Conservation (phyloP, 192 early-diverging fungal species). For the Cetraspora pellucida region DNA sequence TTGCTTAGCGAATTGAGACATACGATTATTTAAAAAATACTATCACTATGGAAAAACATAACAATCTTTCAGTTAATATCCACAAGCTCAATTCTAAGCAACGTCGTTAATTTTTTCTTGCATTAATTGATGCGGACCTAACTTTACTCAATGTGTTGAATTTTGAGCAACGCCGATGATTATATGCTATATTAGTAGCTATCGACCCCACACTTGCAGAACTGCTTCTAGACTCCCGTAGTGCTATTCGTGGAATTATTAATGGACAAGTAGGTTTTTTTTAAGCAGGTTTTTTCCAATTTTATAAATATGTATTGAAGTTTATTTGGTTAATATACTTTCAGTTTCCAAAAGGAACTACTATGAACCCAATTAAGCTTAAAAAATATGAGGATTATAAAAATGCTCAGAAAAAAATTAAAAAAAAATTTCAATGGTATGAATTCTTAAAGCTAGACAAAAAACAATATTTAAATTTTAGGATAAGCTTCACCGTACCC, state of each 20-base stretch:
- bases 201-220: not conserved
- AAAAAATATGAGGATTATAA: not conserved
- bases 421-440: not conserved
- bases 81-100: not conserved
- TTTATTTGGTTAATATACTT: not conserved
- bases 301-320: too few relatives aligned
- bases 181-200: not conserved
- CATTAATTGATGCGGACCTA: not conserved
- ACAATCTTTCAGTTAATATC: not conserved
- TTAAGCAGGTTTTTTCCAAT: not conserved
- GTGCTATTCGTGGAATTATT: not conserved
- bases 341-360: not conserved
- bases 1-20: too few relatives aligned
- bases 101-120: not conserved
- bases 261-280: not conserved
- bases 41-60: too few relatives aligned
- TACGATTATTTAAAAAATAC: too few relatives aligned
- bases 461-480: constrained; percentile 6
- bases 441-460: not conserved
- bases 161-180: not conserved
- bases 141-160: not conserved
- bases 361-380: not conserved
- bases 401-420: not conserved
- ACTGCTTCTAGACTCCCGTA: not conserved
- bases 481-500: not conserved